phyloP scores from a whole-genome alignment of 257 asterid genomes.

The Solanum paucissectum region DNA sequence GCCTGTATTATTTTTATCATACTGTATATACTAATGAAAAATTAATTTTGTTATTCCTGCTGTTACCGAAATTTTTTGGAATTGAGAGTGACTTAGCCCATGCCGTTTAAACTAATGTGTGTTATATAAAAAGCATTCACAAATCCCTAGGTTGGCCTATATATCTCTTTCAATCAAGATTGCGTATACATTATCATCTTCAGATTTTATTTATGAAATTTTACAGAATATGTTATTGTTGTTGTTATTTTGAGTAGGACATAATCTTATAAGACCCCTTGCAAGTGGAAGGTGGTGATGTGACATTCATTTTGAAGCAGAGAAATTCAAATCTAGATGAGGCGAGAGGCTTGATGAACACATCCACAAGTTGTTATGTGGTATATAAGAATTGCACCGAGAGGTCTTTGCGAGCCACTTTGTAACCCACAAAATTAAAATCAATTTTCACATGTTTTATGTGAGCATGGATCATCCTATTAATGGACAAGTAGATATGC shows the following conservation, averaged over 20 bases:
- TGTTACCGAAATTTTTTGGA: constrained; percentile 4
- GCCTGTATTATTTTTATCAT: neutral
- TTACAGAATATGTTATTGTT: too few relatives aligned
- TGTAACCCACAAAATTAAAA: neutral
- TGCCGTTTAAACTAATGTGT: neutral
- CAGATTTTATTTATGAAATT: neutral
- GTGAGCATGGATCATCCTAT: neutral
- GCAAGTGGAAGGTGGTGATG: neutral
- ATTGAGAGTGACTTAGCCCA: constrained; percentile 8
- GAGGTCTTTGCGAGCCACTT: neutral
- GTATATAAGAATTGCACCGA: neutral
- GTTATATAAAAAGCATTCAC: neutral
- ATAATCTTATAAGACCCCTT: too few relatives aligned
- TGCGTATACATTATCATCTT: neutral
- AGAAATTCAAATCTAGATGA: neutral
- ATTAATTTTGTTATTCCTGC: neutral
- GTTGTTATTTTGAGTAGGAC: too few relatives aligned
- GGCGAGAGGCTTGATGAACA: neutral
- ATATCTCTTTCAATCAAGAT: neutral
- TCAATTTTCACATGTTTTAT: too few relatives aligned
- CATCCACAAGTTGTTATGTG: neutral
- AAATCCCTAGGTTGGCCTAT: constrained; percentile 20
- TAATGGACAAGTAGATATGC: neutral
- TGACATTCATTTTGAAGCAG: neutral
- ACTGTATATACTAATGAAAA: neutral